Evolutionary conservation across 345 rosid genomes (phyloP).

Genomic region (Aquilaria malaccensis): DNA sequence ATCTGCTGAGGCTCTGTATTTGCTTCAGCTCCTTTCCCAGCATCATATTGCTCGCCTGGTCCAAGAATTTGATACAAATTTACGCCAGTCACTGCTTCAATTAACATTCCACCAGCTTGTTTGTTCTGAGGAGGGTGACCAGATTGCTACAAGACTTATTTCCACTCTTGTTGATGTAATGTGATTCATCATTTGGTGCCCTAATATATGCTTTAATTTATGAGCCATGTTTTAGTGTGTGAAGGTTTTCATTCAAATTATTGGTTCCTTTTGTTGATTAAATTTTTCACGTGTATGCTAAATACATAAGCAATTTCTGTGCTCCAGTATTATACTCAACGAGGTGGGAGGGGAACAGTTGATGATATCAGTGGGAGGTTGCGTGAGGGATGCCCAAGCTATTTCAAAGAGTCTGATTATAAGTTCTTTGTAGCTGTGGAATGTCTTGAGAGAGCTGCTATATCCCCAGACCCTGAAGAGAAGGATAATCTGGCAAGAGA

Average conservation of each 20-base stretch:
- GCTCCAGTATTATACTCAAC: conserved; percentile 87
- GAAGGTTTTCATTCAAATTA: background rate
- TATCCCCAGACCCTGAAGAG: conserved; percentile 52
- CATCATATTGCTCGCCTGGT: conserved; percentile 79
- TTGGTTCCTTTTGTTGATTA: conserved; percentile 1
- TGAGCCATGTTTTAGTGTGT: conserved; percentile 3
- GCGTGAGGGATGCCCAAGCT: conserved; percentile 92
- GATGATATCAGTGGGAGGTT: conserved; percentile 83
- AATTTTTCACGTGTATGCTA: background rate
- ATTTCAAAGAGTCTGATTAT: conserved; percentile 92
- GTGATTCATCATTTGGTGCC: conserved; percentile 2
- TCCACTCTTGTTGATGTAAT: conserved; percentile 89
- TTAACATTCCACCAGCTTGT: conserved; percentile 90
- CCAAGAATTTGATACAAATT: conserved; percentile 70
- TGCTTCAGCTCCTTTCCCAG: conserved; percentile 85
- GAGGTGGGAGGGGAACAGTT: conserved; percentile 97
- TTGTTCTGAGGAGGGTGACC: conserved; percentile 95
- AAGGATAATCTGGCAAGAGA: conserved; percentile 86
- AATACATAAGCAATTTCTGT: conserved; percentile 3
- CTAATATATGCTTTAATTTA: background rate
- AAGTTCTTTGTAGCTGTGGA: conserved; percentile 98
- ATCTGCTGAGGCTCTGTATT: conserved; percentile 93
- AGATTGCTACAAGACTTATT: conserved; percentile 76
- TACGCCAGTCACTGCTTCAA: conserved; percentile 56
- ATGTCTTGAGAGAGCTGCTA: conserved; percentile 85